phyloP scores from a whole-genome alignment of 1,139 yeast genomes.

The Pichia sp. region DNA sequence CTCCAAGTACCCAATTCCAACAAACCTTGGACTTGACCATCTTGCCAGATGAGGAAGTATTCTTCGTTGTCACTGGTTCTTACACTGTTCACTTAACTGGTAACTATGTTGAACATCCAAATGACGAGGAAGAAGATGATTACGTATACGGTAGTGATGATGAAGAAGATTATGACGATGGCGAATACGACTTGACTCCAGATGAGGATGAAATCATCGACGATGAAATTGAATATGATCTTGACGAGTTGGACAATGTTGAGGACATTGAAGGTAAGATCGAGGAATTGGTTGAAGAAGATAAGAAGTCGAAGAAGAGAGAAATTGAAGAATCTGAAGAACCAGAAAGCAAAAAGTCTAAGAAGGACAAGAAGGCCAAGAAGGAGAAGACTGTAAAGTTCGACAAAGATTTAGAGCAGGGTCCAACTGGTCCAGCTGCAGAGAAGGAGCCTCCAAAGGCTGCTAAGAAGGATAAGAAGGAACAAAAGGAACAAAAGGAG shows the following conservation, averaged over 20 bases:
- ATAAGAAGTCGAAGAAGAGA: slow-evolving; percentile 34
- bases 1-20: slow-evolving; percentile 82
- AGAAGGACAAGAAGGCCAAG: slow-evolving; percentile 35
- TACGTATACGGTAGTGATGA: slow-evolving; percentile 45
- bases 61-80: slow-evolving; percentile 92
- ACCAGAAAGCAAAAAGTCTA: slow-evolving; percentile 30
- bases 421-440: slow-evolving; percentile 59
- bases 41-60: slow-evolving; percentile 89
- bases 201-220: slow-evolving; percentile 77
- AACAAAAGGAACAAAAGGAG: slow-evolving; percentile 27
- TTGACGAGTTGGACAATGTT: slow-evolving; percentile 59
- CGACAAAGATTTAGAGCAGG: slow-evolving; percentile 87
- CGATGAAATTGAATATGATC: slow-evolving; percentile 46
- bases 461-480: slow-evolving; percentile 25
- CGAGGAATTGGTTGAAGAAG: slow-evolving; percentile 59
- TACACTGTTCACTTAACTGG: slow-evolving; percentile 90
- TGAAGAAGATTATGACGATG: slow-evolving; percentile 54
- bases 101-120: slow-evolving; percentile 94
- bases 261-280: slow-evolving; percentile 54
- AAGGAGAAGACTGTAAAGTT: slow-evolving; percentile 72
- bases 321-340: slow-evolving; percentile 39
- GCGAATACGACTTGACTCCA: slow-evolving; percentile 83
- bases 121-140: slow-evolving; percentile 60
- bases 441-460: slow-evolving; percentile 34
- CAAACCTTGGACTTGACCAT: slow-evolving; percentile 88